These are phyloP conservation scores for Penicillium desertorum DNA, from an alignment of 495 filamentous ascomycete genomes.

Conservation along the genomic window DNA sequence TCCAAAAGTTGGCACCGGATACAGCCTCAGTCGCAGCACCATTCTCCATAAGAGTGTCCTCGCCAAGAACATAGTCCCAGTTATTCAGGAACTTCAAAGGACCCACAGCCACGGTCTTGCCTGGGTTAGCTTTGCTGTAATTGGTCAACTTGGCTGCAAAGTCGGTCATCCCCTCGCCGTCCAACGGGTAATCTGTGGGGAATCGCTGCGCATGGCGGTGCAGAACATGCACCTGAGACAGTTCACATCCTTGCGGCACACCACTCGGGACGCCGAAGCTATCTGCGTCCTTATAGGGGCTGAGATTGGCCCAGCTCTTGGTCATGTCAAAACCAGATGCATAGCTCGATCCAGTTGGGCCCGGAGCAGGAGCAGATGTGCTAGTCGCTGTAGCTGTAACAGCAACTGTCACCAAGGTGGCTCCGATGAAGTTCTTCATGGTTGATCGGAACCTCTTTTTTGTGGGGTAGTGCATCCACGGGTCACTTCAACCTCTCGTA, in stretches of 20 bases:
- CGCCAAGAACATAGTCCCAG: conserved; percentile 48
- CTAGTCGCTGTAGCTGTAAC: conserved; percentile 12
- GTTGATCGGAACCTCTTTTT: background rate
- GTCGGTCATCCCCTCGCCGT: conserved; percentile 45
- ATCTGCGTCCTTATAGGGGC: conserved; percentile 46
- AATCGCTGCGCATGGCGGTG: conserved; percentile 56
- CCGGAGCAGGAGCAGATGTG: conserved; percentile 17
- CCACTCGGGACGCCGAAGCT: conserved; percentile 47
- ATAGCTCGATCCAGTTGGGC: conserved; percentile 31
- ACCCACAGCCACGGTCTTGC: conserved; percentile 37
- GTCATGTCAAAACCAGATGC: conserved; percentile 39
- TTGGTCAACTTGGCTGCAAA: conserved; percentile 50
- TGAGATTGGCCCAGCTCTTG: conserved; percentile 48
- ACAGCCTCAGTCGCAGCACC: conserved; percentile 53
- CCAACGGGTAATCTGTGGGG: conserved; percentile 39
- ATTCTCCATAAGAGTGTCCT: conserved; percentile 44
- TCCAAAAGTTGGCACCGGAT: conserved; percentile 52
- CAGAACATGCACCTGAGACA: conserved; percentile 51
- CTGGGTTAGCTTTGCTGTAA: conserved; percentile 37
- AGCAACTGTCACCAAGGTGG: conserved; percentile 10
- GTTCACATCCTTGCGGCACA: conserved; percentile 50
- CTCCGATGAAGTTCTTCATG: conserved; percentile 18
- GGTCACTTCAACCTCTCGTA: background rate
- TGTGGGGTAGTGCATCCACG: conserved; percentile 1
- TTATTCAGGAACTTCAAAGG: conserved; percentile 51